Base-by-base conservation (phyloP, 768 basidiomycete genomes). In the Boletales sp. region DNA sequence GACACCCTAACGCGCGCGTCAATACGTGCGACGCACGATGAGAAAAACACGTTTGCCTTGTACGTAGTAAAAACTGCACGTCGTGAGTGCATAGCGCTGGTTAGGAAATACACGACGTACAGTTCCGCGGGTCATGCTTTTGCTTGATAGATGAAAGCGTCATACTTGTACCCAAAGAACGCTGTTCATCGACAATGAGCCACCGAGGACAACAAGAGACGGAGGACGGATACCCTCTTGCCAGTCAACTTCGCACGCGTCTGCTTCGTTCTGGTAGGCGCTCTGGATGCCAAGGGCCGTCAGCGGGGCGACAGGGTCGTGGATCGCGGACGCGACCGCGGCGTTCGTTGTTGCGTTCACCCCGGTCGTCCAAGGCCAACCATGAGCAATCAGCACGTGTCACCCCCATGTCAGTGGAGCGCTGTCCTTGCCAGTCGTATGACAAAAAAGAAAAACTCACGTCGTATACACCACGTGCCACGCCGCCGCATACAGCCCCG, bases 231-330 rank as follows among this genome's bases (percentile, higher is more conserved):
- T 40, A 56, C 58, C 40, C 43, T 48, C 40, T 48, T 64, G 56
- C 59, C 59, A 63, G 30, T 59, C 30, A 4, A 2, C n/a, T 17
- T 63, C 61, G 37, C 50, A 63, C 6, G 49, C 19, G 18, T 48
- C 48, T 5, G 46, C 63, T 45, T 63, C 60, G 36, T 56, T 62
- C 24, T 62, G 60, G 53, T 65, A 63, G 38, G 60, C 62, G 12
- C 54, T 40, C 35, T 14, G 51, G 31, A 59, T 38, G 10, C 57
- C 62, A 12, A 65, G 21, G 0, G 51, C 48, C 8, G 45, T 39
- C 43, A 65, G 19, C 0, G 60, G 57, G 9, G 37, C 18, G 36
- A 54, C 44, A 1, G 62, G 48, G 14, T 43, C 12, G 3, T 47
- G 45, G 17, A 60, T 24, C 21, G 54, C 51, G 5, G 38, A 34